Percentiles rank a stretch among this genome's conserved stretches.
These are phyloP conservation scores for Candida sojae DNA, from an alignment of 1,139 yeast species.

Conservation along the genomic window DNA sequence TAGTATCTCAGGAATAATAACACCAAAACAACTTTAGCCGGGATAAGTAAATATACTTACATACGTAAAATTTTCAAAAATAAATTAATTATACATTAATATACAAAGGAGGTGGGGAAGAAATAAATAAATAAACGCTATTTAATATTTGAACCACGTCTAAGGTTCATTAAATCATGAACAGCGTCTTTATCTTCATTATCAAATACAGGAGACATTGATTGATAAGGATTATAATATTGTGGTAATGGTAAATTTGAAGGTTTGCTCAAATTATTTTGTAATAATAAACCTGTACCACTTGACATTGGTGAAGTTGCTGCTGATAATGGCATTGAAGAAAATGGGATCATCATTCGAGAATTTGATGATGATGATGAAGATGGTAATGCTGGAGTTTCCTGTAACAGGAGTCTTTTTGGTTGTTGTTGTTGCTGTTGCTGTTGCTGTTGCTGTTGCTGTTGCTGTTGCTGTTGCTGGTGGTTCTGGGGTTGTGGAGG, in stretches of 20 bases:
- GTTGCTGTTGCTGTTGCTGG: neutral
- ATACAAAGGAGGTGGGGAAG: neutral
- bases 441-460: neutral
- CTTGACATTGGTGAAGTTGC: neutral
- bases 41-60: no score
- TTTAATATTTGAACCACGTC: conserved; percentile 9
- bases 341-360: neutral
- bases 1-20: no score
- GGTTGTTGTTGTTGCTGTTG: neutral
- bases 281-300: neutral
- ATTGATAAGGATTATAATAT: conserved; percentile 5
- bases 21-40: no score
- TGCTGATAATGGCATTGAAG: neutral
- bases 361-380: neutral
- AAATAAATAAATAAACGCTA: neutral
- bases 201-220: conserved; percentile 3
- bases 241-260: conserved; percentile 4
- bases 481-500: neutral
- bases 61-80: no score
- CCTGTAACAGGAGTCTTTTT: neutral
- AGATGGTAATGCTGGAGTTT: neutral
- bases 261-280: neutral
- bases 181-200: conserved; percentile 11
- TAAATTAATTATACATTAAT: neutral
- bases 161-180: conserved; percentile 13